A percentile compares a stretch with the other conserved stretches of the same genome.
Evolutionary conservation across 352 stramenopile species (phyloP).

Genomic region (Peronospora belbahrii): DNA sequence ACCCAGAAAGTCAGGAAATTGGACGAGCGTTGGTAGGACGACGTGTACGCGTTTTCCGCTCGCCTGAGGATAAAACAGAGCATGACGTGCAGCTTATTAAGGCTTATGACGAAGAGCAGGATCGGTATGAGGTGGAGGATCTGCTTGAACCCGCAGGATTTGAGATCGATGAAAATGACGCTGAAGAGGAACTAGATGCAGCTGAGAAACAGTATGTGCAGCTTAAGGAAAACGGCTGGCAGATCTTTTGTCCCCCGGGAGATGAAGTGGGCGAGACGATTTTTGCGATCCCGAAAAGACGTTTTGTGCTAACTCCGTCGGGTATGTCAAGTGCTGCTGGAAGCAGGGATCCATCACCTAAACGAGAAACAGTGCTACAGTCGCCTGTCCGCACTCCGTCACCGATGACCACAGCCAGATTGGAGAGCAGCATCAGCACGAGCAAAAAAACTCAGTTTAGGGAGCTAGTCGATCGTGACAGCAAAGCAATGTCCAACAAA

Average conservation of each 20-base stretch:
- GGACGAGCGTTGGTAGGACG: constrained; percentile 40
- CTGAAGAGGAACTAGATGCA: constrained; percentile 31
- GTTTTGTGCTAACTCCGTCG: constrained; percentile 9
- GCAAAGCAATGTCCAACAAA: constrained; percentile 47
- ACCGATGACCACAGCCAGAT: constrained; percentile 4
- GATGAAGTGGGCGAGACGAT: constrained; percentile 50
- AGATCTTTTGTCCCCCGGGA: constrained; percentile 60
- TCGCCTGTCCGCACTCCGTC: constrained; percentile 14
- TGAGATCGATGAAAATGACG: constrained; percentile 26
- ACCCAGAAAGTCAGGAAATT: constrained; percentile 49
- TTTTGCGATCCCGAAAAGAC: constrained; percentile 78
- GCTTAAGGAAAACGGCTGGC: constrained; percentile 44
- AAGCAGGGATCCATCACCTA: constrained; percentile 34
- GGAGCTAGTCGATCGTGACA: constrained; percentile 39
- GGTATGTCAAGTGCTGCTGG: constrained; percentile 16
- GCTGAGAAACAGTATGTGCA: constrained; percentile 30
- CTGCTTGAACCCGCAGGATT: constrained; percentile 23
- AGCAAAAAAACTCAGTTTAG: constrained; percentile 23
- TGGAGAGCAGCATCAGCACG: constrained; percentile 16
- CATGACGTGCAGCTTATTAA: constrained; percentile 51
- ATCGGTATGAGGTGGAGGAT: constrained; percentile 51
- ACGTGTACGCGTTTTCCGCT: constrained; percentile 59
- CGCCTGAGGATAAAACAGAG: constrained; percentile 42
- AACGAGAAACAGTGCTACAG: constrained; percentile 15
- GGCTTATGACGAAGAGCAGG: constrained; percentile 33